Base-by-base conservation (phyloP, 371 early-diverging fungal species). In the Encephalitozoon romaleae region DNA sequence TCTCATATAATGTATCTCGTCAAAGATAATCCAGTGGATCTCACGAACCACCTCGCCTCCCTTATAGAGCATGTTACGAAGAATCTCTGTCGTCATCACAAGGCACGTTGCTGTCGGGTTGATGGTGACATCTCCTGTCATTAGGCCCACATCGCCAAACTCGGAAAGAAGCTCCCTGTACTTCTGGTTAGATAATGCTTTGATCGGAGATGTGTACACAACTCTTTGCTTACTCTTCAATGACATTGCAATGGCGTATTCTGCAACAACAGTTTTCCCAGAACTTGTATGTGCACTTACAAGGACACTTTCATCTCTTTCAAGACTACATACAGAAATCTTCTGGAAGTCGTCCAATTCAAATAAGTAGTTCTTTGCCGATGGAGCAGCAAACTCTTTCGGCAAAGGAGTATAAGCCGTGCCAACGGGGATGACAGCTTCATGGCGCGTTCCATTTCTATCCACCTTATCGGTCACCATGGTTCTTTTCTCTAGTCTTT, bases 61-160 rank as follows among this genome's bases (percentile, higher is more conserved):
- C 43, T 94, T 90, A 84, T 98, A 99, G 30, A 99, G 88, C 98
- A 99, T 98, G 73, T 92, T 91, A 64, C 98, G 85, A 68, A 98
- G 85, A 90, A 99, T 99, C 87, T 98, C 99, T 0, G 99, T 99
- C 0, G 99, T 99, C 99, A 99, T 99, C 21, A 99, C 98, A 63
- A 99, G 82, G 80, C 96, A 95, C 5, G 92, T 90, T 4, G 98
- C 96, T 68, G 87, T 87, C 5, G 97, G 95, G 78, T 95, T 95
- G 84, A 99, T 93, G 0, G 98, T 95, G 0, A 95, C 94, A 88
- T 99, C 99, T 70, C 99, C 99, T 9, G 99, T 99, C 94, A 97
- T 94, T 79, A 99, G 87, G 15, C 99, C 99, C 6, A 98, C 98
- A 85, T 99, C 98, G 4, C 71, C 68, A 87, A 98, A 98, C 82